Conservation (phyloP, 495 filamentous ascomycete species). For the Amorphotheca resinae region DNA sequence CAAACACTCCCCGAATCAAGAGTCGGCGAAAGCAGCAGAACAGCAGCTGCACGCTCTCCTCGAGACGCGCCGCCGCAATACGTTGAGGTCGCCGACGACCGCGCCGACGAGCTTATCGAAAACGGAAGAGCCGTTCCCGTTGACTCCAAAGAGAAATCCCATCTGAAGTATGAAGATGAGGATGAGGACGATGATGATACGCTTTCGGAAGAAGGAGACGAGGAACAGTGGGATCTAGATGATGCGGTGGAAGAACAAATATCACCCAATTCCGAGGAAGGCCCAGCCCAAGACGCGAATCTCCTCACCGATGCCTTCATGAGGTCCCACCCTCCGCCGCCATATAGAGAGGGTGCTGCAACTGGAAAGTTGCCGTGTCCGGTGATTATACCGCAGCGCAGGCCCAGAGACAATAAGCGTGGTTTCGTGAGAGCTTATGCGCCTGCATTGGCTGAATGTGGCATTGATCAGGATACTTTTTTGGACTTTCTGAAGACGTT, state of each 20-base stretch:
- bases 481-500: conserved; percentile 41
- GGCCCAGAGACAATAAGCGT: conserved; percentile 29
- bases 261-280: conserved; percentile 61
- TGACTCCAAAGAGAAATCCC: conserved; percentile 12
- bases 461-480: conserved; percentile 39
- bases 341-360: conserved; percentile 12
- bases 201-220: conserved; percentile 25
- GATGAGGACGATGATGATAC: conserved; percentile 14
- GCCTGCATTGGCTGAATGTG: conserved; percentile 35
- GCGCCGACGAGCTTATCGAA: conserved; percentile 8
- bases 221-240: conserved; percentile 40
- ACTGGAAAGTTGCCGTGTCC: conserved; percentile 24
- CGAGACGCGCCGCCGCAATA: conserved; percentile 9
- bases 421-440: conserved; percentile 42
- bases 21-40: conserved; percentile 7
- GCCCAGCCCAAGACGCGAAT: conserved; percentile 54
- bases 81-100: conserved; percentile 8
- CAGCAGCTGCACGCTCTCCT: background rate
- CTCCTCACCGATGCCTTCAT: conserved; percentile 29
- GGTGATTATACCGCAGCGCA: conserved; percentile 37
- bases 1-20: conserved; percentile 11
- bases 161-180: conserved; percentile 3
- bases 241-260: conserved; percentile 35
- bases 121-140: conserved; percentile 17
- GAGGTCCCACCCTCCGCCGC: conserved; percentile 15